Base-by-base conservation (phyloP, 176 grass and related monocot species). In the Dendrocalamus sinicus region DNA sequence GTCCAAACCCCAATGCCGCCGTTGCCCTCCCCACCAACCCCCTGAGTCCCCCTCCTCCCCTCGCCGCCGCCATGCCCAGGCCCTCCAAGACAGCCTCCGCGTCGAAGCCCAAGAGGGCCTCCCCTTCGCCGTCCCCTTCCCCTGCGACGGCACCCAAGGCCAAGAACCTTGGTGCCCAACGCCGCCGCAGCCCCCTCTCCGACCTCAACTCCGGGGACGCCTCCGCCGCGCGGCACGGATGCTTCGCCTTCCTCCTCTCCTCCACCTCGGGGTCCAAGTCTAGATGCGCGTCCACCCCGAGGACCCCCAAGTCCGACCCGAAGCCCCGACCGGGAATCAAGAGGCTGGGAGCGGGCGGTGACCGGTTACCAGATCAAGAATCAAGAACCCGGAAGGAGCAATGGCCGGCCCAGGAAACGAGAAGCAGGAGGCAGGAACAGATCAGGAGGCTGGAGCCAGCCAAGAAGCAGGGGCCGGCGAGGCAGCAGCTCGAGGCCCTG, bases 231-330 rank as follows among this genome's bases (percentile, higher is more conserved):
- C 74, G 85, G 12, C 16, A 75, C 17, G 88, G 90, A 0, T 92
- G 92, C 75, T 97, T 97, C 65, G 65, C 82, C 52, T 93, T 93
- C 77, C 72, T 94, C 24, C 84, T 92, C 47, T 24, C 90, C n/a
- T 74, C 90, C 52, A 61, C 84, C 28, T 79, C 81, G 5, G 83
- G 59, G 9, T 89, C 90, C 13, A 72, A 67, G 67, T 24, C 83
- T 7, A 64, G 57, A 37, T 70, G 81, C 9, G 43, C 60, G 2
- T 88, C 91, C 68, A 67, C 67, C 26, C 85, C 86, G 46, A 70
- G 70, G 41, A 82, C 86, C 20, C 53, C 74, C 45, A 76, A 65
- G 57, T 69, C 51, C 60, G 75, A 50, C 32, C 32, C 79, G 73
- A 60, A 30, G 73, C 57, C 79, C 7, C 70, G 61, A 7, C 12